Evolutionary conservation across 345 rosid species (phyloP).

Genomic region (Murraya paniculata): DNA sequence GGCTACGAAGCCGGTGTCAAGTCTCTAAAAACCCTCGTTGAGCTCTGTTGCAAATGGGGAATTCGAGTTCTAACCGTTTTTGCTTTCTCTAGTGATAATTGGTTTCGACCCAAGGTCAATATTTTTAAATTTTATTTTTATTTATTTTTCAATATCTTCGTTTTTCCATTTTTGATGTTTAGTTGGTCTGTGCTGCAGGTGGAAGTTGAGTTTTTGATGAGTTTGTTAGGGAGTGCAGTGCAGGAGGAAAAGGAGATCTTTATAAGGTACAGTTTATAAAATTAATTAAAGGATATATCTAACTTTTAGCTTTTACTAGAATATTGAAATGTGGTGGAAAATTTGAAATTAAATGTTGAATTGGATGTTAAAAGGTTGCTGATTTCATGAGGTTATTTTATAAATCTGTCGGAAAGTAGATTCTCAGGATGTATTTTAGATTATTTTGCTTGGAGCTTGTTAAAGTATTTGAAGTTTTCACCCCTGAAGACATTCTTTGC

Average conservation of each 20-base stretch:
- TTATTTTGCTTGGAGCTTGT: background rate
- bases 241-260: conserved; percentile 18
- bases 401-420: background rate
- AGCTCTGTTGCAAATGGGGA: conserved; percentile 28
- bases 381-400: background rate
- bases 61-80: conserved; percentile 24
- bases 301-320: background rate
- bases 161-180: background rate
- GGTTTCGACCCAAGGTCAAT: conserved; percentile 28
- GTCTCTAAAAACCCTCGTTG: conserved; percentile 15
- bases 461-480: background rate
- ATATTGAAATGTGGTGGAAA: background rate
- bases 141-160: background rate
- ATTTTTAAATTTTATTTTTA: background rate
- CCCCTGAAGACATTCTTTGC: background rate
- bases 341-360: background rate
- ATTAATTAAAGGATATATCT: background rate
- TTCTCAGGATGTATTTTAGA: background rate
- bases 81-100: conserved; percentile 34
- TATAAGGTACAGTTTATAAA: conserved; percentile 13
- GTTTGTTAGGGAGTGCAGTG: conserved; percentile 16
- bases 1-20: conserved; percentile 30
- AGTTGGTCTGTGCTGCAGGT: conserved; percentile 18
- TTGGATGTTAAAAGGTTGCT: background rate
- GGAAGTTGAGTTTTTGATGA: conserved; percentile 29